Conservation (phyloP, 495 filamentous ascomycete genomes). For the Neurospora sp. region DNA sequence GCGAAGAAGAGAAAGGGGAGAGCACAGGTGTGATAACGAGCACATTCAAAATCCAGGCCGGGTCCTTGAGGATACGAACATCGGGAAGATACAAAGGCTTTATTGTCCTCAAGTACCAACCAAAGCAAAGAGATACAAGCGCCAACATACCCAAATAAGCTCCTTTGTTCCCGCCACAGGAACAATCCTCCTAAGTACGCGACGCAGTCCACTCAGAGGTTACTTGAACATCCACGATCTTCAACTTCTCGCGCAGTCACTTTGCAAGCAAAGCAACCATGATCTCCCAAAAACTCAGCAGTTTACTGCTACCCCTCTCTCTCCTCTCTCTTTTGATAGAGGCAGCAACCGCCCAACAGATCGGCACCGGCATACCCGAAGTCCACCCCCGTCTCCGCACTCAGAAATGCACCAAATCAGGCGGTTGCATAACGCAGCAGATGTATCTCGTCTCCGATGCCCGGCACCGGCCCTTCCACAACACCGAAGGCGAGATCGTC, state of each 20-base stretch:
- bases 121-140: neutral
- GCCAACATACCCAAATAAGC: neutral
- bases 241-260: neutral
- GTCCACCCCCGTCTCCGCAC: conserved; percentile 40
- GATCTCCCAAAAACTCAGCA: neutral
- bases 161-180: neutral
- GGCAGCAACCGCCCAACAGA: conserved; percentile 10
- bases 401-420: conserved; percentile 36
- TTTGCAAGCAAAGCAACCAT: neutral
- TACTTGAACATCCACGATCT: neutral
- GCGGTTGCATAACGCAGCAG: conserved; percentile 35
- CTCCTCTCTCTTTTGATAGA: conserved; percentile 5
- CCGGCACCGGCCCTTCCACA: conserved; percentile 39
- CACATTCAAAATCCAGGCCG: neutral
- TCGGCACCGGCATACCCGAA: conserved; percentile 31
- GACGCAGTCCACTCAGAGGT: neutral
- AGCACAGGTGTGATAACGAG: neutral
- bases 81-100: neutral
- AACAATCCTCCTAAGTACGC: neutral
- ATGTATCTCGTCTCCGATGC: conserved; percentile 42
- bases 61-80: neutral
- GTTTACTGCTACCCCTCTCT: conserved; percentile 1
- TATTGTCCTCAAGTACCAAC: neutral
- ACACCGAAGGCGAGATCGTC: conserved; percentile 19
- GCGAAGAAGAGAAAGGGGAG: neutral